A percentile compares a stretch with the other conserved stretches of the same genome.
phyloP scores from a whole-genome alignment of 1,284 basidiomycete species.

The Coniferiporia weirii region DNA sequence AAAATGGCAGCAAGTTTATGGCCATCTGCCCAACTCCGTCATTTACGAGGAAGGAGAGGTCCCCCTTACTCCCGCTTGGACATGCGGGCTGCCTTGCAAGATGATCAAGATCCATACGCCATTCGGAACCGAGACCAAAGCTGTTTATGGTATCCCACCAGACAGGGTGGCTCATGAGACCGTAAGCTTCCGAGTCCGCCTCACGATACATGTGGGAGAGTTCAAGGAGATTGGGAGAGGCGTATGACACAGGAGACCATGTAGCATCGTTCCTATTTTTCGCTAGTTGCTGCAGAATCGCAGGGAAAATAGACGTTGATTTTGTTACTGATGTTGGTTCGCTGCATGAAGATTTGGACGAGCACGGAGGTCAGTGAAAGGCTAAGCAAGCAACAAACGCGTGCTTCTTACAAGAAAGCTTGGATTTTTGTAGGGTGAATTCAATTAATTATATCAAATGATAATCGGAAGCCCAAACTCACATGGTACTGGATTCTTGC shows the following conservation, averaged over 20 bases:
- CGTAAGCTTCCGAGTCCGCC: conserved; percentile 39
- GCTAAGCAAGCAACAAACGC: not conserved
- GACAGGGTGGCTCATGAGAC: conserved; percentile 43
- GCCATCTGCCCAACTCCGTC: conserved; percentile 76
- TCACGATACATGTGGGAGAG: conserved; percentile 60
- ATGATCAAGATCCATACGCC: conserved; percentile 58
- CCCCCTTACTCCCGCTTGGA: conserved; percentile 38
- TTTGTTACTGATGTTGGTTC: conserved; percentile 89
- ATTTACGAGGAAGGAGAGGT: conserved; percentile 58
- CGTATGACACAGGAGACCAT: conserved; percentile 53
- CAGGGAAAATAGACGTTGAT: conserved; percentile 63
- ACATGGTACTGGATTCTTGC: conserved; percentile 47
- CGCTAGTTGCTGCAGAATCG: conserved; percentile 39
- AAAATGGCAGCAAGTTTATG: conserved; percentile 73
- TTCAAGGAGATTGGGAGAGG: conserved; percentile 79
- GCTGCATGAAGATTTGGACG: conserved; percentile 31
- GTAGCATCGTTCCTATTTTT: conserved; percentile 20
- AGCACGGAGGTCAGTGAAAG: not conserved
- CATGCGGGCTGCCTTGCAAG: conserved; percentile 44
- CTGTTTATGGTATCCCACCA: conserved; percentile 67
- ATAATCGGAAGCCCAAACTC: conserved; percentile 23
- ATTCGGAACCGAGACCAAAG: conserved; percentile 57
- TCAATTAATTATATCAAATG: not conserved
- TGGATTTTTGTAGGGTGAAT: not conserved
- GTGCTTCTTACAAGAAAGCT: conserved; percentile 18